These are phyloP conservation scores for Aureobasidium sp. DNA, from an alignment of 2,329 filamentous ascomycete species.

Conservation along the genomic window DNA sequence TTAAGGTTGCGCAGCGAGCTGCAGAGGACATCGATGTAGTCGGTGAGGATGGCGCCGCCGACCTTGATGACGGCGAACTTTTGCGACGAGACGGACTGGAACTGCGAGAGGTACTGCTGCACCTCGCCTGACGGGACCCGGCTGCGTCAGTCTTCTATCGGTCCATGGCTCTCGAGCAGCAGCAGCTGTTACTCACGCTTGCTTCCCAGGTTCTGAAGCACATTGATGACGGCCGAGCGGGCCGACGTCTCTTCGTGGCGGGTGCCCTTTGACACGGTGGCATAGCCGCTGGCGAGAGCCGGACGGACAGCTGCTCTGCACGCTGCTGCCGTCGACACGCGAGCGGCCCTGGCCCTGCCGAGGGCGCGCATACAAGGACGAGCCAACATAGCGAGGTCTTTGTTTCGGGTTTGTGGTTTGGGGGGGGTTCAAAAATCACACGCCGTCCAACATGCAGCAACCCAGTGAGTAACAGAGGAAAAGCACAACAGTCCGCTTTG, in stretches of 20 bases:
- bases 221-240: slow-evolving; percentile 74
- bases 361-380: slow-evolving; percentile 11
- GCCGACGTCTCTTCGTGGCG: slow-evolving; percentile 49
- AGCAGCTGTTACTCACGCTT: slow-evolving; percentile 51
- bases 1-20: slow-evolving; percentile 84
- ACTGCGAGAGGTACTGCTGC: slow-evolving; percentile 95
- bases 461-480: slow-evolving; percentile 1
- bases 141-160: neutral
- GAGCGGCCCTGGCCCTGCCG: neutral
- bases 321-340: neutral
- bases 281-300: slow-evolving; percentile 15
- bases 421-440: neutral
- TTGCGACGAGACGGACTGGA: slow-evolving; percentile 91
- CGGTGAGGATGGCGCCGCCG: slow-evolving; percentile 88
- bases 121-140: slow-evolving; percentile 45
- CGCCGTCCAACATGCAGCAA: slow-evolving; percentile 10
- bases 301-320: slow-evolving; percentile 10
- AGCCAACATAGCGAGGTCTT: slow-evolving; percentile 6
- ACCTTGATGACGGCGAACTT: slow-evolving; percentile 99
- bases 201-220: slow-evolving; percentile 90
- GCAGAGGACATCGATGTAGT: slow-evolving; percentile 86
- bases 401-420: neutral
- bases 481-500: neutral
- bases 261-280: slow-evolving; percentile 24
- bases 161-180: neutral